These are phyloP conservation scores for Geotrichum europaeum DNA, from an alignment of 1,139 yeast species.

Conservation along the genomic window DNA sequence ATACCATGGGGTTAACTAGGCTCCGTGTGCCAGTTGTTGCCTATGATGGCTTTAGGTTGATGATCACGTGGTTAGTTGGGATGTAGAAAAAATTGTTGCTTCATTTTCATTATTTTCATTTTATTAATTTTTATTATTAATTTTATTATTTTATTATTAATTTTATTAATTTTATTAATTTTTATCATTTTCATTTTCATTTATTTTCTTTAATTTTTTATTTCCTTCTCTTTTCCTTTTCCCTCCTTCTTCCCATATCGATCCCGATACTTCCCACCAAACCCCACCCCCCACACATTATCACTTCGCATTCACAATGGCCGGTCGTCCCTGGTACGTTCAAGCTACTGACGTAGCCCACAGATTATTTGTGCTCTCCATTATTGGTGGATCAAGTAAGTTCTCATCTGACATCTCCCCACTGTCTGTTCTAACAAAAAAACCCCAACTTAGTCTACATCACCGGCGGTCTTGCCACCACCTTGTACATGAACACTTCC, in stretches of 20 bases:
- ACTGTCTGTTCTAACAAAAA: neutral
- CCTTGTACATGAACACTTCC: constrained; percentile 48
- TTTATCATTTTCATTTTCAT: too few species aligned
- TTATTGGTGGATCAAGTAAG: constrained; percentile 62
- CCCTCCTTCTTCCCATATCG: neutral
- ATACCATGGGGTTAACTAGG: too few species aligned
- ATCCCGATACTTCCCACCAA: neutral
- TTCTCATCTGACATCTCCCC: neutral
- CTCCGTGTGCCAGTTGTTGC: too few species aligned
- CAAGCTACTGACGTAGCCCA: constrained; percentile 76
- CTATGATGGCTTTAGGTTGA: too few species aligned
- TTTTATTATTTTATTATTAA: too few species aligned
- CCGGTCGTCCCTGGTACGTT: constrained; percentile 60
- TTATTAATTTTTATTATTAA: too few species aligned
- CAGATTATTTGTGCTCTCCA: constrained; percentile 70
- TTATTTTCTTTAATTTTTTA: too few species aligned
- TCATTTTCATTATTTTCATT: neutral
- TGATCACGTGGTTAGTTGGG: neutral
- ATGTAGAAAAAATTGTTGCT: neutral
- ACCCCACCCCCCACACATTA: neutral
- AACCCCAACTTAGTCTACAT: constrained; percentile 36
- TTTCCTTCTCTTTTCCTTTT: too few species aligned
- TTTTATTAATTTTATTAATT: too few species aligned
- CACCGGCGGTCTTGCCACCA: constrained; percentile 56
- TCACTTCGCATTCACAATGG: constrained; percentile 32